Evolutionary conservation across 441 rosid species (phyloP), one percentile per base, ranked within the genome.

Genomic region (Populus hybrid): DNA sequence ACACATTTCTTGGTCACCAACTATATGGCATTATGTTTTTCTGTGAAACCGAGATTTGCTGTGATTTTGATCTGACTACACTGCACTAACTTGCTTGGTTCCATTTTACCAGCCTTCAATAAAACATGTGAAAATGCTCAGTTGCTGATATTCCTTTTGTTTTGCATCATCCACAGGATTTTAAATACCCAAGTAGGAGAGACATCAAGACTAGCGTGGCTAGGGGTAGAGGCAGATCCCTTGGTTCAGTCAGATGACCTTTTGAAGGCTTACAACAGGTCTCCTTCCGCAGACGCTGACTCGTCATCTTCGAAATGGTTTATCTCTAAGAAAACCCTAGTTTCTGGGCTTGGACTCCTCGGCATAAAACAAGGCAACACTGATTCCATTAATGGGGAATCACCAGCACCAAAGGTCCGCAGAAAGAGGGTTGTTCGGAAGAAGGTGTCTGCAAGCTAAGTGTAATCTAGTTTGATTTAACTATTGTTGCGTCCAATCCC

Each of bases 361-460:
- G 99, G 98, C 81, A 85, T 87, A 83, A 89, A 86, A 82, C 96
- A 92, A 86, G 94, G 91, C 59, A 88, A 76, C 28, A 74, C 65
- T 0, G 86, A 82, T 36, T 78, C 86, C 16, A 78, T 73, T 12
- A 80, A 80, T 36, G 84, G 88, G 63, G 94, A 88, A 82, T 72
- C 86, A 72, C 73, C 79, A 67, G 83, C 97, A 65, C 92, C 92
- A 11, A 93, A 89, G 84, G 87, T 91, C 19, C 81, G 93, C 36
- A 87, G 98, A 79, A 93, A 95, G 87, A 91, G 97, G 85, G 84
- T 91, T 61, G 92, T 93, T n/a, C 87, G 97, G 85, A 95, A 89
- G 82, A 95, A 95, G 89, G 97, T 84, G 67, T 75, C 88, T 26
- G 88, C 94, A 64, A 80, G 84, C 73, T 86, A 84, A 67, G 78